phyloP scores from a whole-genome alignment of 2,329 filamentous ascomycete species.

The Fusarium caatingaense region DNA sequence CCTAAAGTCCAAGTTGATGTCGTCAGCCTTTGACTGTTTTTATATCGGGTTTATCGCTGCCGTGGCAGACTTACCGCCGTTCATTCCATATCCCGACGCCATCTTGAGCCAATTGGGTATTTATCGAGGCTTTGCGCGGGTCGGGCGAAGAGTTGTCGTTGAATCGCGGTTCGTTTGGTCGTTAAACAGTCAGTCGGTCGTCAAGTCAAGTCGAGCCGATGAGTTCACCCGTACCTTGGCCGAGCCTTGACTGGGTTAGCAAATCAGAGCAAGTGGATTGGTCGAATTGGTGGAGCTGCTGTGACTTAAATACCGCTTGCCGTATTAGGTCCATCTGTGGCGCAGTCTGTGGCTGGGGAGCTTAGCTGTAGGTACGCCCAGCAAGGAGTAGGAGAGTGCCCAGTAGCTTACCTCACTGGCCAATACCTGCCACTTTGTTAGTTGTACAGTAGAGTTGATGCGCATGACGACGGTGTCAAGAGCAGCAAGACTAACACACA shows the following conservation, averaged over 20 bases:
- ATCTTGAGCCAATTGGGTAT: slow-evolving; percentile 61
- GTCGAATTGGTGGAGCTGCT: slow-evolving; percentile 17
- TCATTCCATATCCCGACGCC: slow-evolving; percentile 85
- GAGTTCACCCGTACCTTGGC: slow-evolving; percentile 45
- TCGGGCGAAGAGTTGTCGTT: slow-evolving; percentile 40
- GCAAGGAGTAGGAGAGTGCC: background rate
- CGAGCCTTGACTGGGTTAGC: slow-evolving; percentile 33
- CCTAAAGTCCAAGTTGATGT: slow-evolving; percentile 54
- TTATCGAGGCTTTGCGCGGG: slow-evolving; percentile 43
- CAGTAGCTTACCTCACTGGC: background rate
- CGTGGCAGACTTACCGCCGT: slow-evolving; percentile 71
- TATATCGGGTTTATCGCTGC: background rate
- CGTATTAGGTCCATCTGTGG: background rate
- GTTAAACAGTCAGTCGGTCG: slow-evolving; percentile 40
- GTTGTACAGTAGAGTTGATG: slow-evolving; percentile 11
- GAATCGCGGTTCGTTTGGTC: slow-evolving; percentile 38
- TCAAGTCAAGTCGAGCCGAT: slow-evolving; percentile 34
- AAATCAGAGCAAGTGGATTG: slow-evolving; percentile 43
- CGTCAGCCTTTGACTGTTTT: slow-evolving; percentile 37
- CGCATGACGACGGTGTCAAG: slow-evolving; percentile 16
- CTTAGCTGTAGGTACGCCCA: background rate
- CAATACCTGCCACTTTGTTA: slow-evolving; percentile 34
- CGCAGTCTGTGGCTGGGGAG: background rate
- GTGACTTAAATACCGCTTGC: slow-evolving; percentile 6
- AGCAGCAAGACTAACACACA: background rate